A percentile compares a stretch with the other conserved stretches of the same genome.
phyloP scores from a whole-genome alignment of 768 basidiomycete species.

The Termitomyces sp. region DNA sequence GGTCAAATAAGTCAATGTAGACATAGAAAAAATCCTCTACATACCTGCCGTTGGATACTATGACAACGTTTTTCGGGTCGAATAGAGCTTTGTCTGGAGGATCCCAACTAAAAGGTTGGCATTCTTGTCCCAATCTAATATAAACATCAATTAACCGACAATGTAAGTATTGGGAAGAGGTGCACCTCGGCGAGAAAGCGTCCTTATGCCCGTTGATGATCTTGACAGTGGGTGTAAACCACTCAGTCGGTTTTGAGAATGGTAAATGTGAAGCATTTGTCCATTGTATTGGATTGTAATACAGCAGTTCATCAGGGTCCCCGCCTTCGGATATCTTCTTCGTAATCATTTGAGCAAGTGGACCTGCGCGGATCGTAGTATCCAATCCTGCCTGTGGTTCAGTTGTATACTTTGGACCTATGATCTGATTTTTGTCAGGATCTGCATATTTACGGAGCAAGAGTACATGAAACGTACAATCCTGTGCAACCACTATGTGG shows the following conservation, averaged over 20 bases:
- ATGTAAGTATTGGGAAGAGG: background rate
- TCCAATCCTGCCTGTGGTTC: conserved; percentile 52
- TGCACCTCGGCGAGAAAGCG: conserved; percentile 42
- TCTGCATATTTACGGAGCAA: background rate
- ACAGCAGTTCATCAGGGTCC: conserved; percentile 38
- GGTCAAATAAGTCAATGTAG: background rate
- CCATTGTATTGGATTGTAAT: conserved; percentile 48
- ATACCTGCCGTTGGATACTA: conserved; percentile 50
- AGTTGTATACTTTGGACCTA: conserved; percentile 45
- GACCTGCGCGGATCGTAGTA: conserved; percentile 40
- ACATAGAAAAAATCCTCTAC: background rate
- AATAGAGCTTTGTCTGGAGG: conserved; percentile 43
- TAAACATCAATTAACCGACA: background rate
- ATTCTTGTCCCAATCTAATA: conserved; percentile 41
- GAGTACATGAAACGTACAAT: conserved; percentile 24
- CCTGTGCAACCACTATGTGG: conserved; percentile 36
- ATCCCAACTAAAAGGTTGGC: conserved; percentile 25
- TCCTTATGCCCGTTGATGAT: conserved; percentile 44
- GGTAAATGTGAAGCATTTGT: conserved; percentile 37
- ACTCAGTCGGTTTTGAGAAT: conserved; percentile 35
- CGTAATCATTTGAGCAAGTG: conserved; percentile 44
- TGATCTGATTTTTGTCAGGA: conserved; percentile 27
- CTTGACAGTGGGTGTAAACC: conserved; percentile 37
- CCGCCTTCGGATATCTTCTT: conserved; percentile 31
- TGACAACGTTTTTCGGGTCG: conserved; percentile 39